These are phyloP conservation scores for Paraglomus occultum DNA, from an alignment of 192 early-diverging fungal species.

Conservation along the genomic window DNA sequence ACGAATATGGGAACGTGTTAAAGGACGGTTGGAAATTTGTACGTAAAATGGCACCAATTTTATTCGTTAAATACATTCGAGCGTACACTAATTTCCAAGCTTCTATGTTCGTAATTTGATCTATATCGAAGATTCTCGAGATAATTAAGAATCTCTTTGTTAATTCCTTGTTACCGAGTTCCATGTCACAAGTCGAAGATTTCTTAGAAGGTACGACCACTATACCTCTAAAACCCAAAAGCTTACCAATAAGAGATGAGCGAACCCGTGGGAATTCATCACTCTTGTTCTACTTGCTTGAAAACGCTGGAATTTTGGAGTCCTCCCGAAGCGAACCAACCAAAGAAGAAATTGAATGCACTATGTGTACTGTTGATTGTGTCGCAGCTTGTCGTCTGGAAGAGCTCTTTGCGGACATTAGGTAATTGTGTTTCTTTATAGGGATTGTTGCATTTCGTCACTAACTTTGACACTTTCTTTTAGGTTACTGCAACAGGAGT, in stretches of 20 bases:
- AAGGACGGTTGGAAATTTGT: slow-evolving; percentile 71
- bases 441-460: neutral
- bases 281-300: slow-evolving; percentile 72
- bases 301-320: slow-evolving; percentile 56
- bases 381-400: slow-evolving; percentile 70
- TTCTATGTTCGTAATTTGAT: too few species aligned
- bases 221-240: slow-evolving; percentile 60
- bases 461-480: neutral
- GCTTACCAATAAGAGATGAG: slow-evolving; percentile 40
- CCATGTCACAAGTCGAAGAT: slow-evolving; percentile 68
- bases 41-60: slow-evolving; percentile 19
- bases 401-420: slow-evolving; percentile 68
- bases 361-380: slow-evolving; percentile 64
- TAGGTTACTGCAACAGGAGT: slow-evolving; percentile 66
- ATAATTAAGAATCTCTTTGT: slow-evolving; percentile 79
- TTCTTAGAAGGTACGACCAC: slow-evolving; percentile 66
- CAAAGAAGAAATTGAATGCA: slow-evolving; percentile 66
- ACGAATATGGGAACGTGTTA: slow-evolving; percentile 67
- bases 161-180: slow-evolving; percentile 66
- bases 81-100: too few species aligned
- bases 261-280: slow-evolving; percentile 60
- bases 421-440: slow-evolving; percentile 40
- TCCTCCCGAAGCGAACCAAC: slow-evolving; percentile 59
- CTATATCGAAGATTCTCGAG: slow-evolving; percentile 52
- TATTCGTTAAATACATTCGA: too few species aligned